Evolutionary conservation across 148 eudicot species (phyloP), one percentile per base, ranked within the genome.

Genomic region (Chenopodium berlandieri): DNA sequence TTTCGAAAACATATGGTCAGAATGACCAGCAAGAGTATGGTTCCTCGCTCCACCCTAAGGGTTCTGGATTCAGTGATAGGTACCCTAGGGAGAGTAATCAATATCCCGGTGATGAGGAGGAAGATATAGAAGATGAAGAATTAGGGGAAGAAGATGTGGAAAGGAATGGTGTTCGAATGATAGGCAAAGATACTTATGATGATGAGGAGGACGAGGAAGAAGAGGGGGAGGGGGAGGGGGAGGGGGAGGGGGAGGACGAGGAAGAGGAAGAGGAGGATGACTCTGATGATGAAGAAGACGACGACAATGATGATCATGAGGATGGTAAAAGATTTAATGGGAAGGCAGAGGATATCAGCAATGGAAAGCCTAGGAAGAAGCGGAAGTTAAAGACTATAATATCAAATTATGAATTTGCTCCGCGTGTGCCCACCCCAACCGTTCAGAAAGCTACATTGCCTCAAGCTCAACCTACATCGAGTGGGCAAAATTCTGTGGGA

Each of bases 371-470:
- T 47, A 88, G 72, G 64, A 94, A 94, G 89, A 94, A 94, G 83
- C 83, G 91, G 66, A 92, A 92, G 83, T 74, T 92, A 66, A 88
- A 88, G 81, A 84, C 78, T 78, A 81, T 91, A 80, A 81, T 91
- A 73, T 88, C 94, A 32, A 92, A 87, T 73, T 94, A 94, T 23
- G 97, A 92, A 75, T 90, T 94, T 75, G 94, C 89, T 7, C 98
- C 97, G 37, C 90, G 96, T 73, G 88, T 86, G 32, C 84, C 89
- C n/a, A 66, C 88, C 54, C 85, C 91, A 7, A 47, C 86, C 11
- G 64, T 80, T 13, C 82, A 77, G 20, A 46, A 58, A 56, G 47
- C 82, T 54, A 50, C 83, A 67, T 70, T 87, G 6, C 67, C 84
- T 17, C 89, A 86, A 79, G 67, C 84, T 17, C 89, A 85, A 78